Conservation (phyloP, 1,139 yeast species). For the Suhomyces atakaporum region DNA sequence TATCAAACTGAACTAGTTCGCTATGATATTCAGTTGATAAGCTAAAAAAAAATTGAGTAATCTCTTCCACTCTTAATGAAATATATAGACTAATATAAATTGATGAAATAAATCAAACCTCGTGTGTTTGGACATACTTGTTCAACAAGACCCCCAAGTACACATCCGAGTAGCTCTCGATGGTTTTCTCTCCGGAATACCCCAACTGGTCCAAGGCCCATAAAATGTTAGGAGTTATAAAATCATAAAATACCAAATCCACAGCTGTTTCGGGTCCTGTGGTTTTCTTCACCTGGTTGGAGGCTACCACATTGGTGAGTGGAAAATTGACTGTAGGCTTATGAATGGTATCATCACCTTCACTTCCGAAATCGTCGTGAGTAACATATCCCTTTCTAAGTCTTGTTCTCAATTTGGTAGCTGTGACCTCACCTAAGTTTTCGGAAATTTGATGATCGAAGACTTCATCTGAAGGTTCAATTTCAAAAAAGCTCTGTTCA, state of each 20-base stretch:
- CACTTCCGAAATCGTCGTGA: slow-evolving; percentile 74
- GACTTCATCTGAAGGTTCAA: not conserved
- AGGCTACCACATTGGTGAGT: slow-evolving; percentile 76
- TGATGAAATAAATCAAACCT: too few relatives aligned
- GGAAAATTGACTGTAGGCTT: slow-evolving; percentile 57
- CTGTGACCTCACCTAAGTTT: not conserved
- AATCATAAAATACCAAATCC: slow-evolving; percentile 78
- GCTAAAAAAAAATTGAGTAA: too few relatives aligned
- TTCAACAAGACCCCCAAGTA: slow-evolving; percentile 39
- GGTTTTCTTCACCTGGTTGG: slow-evolving; percentile 28
- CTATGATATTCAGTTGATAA: too few relatives aligned
- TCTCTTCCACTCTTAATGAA: too few relatives aligned
- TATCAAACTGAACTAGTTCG: too few relatives aligned
- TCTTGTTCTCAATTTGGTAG: slow-evolving; percentile 12
- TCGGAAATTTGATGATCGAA: not conserved
- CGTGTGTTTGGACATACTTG: slow-evolving; percentile 25
- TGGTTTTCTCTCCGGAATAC: slow-evolving; percentile 18
- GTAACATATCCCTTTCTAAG: slow-evolving; percentile 72
- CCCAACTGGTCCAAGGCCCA: slow-evolving; percentile 52
- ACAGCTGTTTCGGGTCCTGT: slow-evolving; percentile 33
- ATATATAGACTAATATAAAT: too few relatives aligned
- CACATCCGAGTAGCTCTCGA: slow-evolving; percentile 32
- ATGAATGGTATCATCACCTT: slow-evolving; percentile 91
- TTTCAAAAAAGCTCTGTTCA: not conserved
- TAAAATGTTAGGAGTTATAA: slow-evolving; percentile 63